These are phyloP conservation scores for Phaffia australis DNA, from an alignment of 768 basidiomycete species.

Conservation along the genomic window DNA sequence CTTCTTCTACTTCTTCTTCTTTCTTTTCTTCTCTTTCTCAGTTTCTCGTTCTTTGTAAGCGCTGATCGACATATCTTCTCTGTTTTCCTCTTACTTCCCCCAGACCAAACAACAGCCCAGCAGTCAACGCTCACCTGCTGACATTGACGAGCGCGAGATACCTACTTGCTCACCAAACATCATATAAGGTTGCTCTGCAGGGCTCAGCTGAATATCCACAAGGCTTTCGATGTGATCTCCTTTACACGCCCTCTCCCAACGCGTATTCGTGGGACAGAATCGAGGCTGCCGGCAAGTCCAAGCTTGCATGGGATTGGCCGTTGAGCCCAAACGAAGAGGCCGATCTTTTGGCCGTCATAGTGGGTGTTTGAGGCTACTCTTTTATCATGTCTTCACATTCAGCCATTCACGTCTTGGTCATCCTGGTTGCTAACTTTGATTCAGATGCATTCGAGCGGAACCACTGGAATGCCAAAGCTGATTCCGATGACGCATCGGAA, in stretches of 20 bases:
- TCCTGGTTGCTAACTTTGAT: neutral
- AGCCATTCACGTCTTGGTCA: too few species aligned
- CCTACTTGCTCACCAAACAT: constrained; percentile 42
- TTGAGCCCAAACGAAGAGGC: constrained; percentile 38
- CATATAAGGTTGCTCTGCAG: constrained; percentile 37
- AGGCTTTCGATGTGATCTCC: constrained; percentile 15
- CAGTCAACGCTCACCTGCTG: constrained; percentile 45
- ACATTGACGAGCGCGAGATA: constrained; percentile 39
- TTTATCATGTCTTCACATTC: neutral
- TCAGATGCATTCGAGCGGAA: constrained; percentile 44
- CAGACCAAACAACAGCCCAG: constrained; percentile 43
- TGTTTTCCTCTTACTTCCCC: neutral
- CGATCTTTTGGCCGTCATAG: constrained; percentile 38
- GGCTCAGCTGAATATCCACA: constrained; percentile 34
- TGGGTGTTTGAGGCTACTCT: neutral
- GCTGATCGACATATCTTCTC: neutral
- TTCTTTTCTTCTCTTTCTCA: neutral
- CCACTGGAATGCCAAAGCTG: constrained; percentile 41
- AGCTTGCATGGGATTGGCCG: constrained; percentile 16
- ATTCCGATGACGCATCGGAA: constrained; percentile 40
- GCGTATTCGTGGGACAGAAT: constrained; percentile 4
- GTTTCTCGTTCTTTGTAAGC: neutral
- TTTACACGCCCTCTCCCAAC: constrained; percentile 7
- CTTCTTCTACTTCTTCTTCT: constrained; percentile 2
- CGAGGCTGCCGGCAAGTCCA: constrained; percentile 7